These are phyloP conservation scores for Xanthoceras sorbifolium DNA, from an alignment of 345 rosid species.

Conservation along the genomic window DNA sequence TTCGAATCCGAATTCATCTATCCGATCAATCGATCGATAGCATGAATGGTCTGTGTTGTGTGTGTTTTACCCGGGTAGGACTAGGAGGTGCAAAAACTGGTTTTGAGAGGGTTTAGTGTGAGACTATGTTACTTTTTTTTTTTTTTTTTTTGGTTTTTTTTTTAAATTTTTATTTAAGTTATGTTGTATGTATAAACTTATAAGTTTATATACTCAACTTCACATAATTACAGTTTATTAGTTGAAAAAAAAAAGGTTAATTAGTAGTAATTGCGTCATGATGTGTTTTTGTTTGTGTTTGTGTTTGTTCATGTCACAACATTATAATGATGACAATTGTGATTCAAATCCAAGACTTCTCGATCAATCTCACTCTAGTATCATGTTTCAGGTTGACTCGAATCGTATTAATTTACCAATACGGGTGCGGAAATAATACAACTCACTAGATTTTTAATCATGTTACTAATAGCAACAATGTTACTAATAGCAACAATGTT, in stretches of 20 bases:
- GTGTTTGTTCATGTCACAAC: background rate
- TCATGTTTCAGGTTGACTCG: no score
- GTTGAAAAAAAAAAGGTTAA: background rate
- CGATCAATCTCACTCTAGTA: no score
- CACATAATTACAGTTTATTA: background rate
- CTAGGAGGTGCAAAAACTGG: background rate
- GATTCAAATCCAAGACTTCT: no score
- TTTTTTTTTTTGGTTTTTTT: background rate
- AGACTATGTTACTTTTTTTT: background rate
- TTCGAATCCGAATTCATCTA: conserved; percentile 21
- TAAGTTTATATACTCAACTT: conserved; percentile 34
- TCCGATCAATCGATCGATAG: background rate
- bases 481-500: no score
- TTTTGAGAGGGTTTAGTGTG: conserved; percentile 17
- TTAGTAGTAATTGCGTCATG: no score
- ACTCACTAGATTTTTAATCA: no score
- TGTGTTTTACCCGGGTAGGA: conserved; percentile 19
- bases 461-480: no score
- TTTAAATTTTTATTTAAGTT: background rate
- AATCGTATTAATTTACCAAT: no score
- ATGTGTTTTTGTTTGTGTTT: background rate
- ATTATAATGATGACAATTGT: no score
- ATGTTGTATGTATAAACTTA: conserved; percentile 34
- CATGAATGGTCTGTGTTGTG: background rate
- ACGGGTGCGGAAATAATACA: no score